A percentile compares a stretch with the other conserved stretches of the same genome.
phyloP scores from a whole-genome alignment of 371 early-diverging fungal species.

The Haplosporangium sp. region DNA sequence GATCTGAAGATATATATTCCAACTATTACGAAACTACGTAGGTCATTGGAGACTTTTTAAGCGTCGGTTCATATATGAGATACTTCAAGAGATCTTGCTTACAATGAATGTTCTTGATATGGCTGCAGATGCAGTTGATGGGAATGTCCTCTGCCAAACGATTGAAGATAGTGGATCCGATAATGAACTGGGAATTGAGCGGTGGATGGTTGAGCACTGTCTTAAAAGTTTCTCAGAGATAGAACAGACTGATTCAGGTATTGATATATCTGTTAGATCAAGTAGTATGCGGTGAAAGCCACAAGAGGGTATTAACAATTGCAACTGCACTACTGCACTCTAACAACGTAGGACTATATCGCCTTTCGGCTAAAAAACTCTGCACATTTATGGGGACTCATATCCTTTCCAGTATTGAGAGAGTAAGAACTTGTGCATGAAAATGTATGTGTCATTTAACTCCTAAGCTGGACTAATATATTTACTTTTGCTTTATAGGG shows the following conservation, averaged over 20 bases:
- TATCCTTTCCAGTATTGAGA: constrained; percentile 29
- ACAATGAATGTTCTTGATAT: constrained; percentile 35
- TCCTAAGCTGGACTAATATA: neutral
- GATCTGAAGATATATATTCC: neutral
- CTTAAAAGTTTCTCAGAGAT: constrained; percentile 34
- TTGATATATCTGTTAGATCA: neutral
- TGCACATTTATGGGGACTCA: constrained; percentile 42
- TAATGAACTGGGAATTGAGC: constrained; percentile 37
- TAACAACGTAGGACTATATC: constrained; percentile 14
- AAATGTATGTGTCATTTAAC: neutral
- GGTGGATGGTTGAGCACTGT: constrained; percentile 50
- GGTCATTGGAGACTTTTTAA: constrained; percentile 51
- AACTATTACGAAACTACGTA: neutral
- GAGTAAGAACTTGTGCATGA: constrained; percentile 24
- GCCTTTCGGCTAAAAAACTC: constrained; percentile 26
- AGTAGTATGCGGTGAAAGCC: neutral
- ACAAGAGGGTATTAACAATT: neutral
- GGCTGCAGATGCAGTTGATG: constrained; percentile 23
- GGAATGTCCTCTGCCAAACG: constrained; percentile 13
- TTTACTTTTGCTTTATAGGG: constrained; percentile 36
- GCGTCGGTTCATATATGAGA: constrained; percentile 44
- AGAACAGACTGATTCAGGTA: constrained; percentile 9
- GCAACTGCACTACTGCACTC: neutral
- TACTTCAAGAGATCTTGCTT: constrained; percentile 43
- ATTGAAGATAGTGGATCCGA: constrained; percentile 17